These are phyloP conservation scores for Diphasiastrum complanatum DNA, from an alignment of 83 land plant species.

Conservation along the genomic window DNA sequence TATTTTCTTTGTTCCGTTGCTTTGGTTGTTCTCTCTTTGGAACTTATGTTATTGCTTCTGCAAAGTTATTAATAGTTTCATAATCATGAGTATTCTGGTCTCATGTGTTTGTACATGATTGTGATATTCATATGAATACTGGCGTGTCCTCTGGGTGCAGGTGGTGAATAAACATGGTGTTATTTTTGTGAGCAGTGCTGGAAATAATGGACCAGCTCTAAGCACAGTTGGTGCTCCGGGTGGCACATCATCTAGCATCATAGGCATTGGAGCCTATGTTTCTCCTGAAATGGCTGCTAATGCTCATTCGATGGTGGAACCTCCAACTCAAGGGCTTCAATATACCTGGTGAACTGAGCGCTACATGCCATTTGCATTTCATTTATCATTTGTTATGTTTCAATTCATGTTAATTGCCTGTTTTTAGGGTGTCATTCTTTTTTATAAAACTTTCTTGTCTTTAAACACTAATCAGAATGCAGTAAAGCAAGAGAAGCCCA, in stretches of 20 bases:
- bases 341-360: slow-evolving; percentile 90
- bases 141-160: slow-evolving; percentile 34
- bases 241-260: slow-evolving; percentile 84
- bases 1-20: too few species aligned
- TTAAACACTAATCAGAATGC: too few species aligned
- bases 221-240: slow-evolving; percentile 96
- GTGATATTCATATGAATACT: neutral
- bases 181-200: slow-evolving; percentile 93
- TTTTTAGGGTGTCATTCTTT: too few species aligned
- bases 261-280: slow-evolving; percentile 94
- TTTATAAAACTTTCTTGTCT: too few species aligned
- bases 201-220: slow-evolving; percentile 88
- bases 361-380: too few species aligned
- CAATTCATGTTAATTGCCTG: too few species aligned
- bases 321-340: slow-evolving; percentile 80
- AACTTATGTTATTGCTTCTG: too few species aligned
- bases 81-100: neutral
- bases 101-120: neutral
- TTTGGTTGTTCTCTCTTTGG: too few species aligned
- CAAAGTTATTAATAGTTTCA: neutral
- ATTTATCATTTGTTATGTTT: too few species aligned
- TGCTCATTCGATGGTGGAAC: slow-evolving; percentile 81
- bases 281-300: slow-evolving; percentile 97
- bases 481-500: too few species aligned
- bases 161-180: slow-evolving; percentile 79